Base-by-base conservation (phyloP, 164 flowering plant species). In the Cinnamomum chago region DNA sequence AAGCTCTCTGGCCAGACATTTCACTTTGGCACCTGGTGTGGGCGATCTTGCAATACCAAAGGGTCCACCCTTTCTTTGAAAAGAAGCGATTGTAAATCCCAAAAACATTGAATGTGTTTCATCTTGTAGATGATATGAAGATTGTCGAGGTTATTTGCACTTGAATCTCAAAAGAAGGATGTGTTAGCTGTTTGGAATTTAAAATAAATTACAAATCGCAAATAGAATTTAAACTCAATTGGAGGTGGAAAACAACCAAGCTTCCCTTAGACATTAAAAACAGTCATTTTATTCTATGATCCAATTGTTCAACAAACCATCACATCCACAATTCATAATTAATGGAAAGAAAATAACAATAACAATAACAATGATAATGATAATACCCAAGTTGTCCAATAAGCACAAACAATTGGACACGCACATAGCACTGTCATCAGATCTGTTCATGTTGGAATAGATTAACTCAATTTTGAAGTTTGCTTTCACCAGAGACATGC, bases 1-100 rank as follows among this genome's bases (percentile, higher is more conserved):
- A 77, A 15, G 92, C 76, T 7, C 84, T 94, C 58, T 90, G 98
- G 98, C 98, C 95, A 1, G 97, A 89, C 75, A 79, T 92, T 66
- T 86, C 92, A 15, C 77, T 92, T 2, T 47, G 86, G 85, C 90
- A 92, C 58, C 72, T 92, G 73, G 79, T 90, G 2, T 88, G 93
- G 93, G 88, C 84, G 2, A 77, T 93, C 25, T 73, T 93, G 78
- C 79, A 86, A 62, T 93, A 80, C 79, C 98, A 92, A 75, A 69
- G 85, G 25, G 71, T 52, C 64, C 74, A 78, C 25, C 35, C 72
- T 12, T 86, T 85, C 74, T 71, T 92, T 70, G 85, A 87, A 76
- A 90, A 84, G 84, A 88, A 83, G 74, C 22, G n/a, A 65, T 47
- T 72, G 13, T 55, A 20, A 55, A 55, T 55, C 5, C 2, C 47